Base-by-base conservation (phyloP, 2,329 filamentous ascomycete genomes). In the Hypoxylon sp. region DNA sequence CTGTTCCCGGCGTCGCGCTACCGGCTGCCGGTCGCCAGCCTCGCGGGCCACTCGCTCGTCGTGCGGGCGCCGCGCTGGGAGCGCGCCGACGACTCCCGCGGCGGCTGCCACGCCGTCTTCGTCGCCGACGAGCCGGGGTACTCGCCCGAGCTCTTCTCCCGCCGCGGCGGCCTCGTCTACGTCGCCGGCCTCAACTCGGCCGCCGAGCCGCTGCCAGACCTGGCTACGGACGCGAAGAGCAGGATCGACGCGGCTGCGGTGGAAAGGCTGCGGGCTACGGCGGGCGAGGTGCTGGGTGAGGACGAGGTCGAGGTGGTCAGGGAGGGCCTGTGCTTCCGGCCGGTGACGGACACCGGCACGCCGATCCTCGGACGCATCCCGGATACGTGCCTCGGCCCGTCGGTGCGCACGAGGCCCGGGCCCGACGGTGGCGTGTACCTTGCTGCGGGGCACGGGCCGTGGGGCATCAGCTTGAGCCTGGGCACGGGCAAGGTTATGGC, bases 11-110 rank as follows among this genome's bases (percentile, higher is more conserved):
- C 72, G 0, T 81, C 87, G 1, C 68, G 67, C 2, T 67, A 81
- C 1, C 71, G 76, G 9, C 74, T 92, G 18, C 83, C 86, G 0
- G 77, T 92, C 37, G 76, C 78, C 2, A 80, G 84, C 15, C 76
- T 92, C 4, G 88, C 88, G 0, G 91, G 90, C 0, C 87, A 93
- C 73, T 91, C 88, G 15, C 74, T 94, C 7, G 82, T 92, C 2
- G 73, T 93, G 3, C 82, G 78, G 55, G 85, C 84, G 4, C 84
- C 87, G 1, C 77, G 80, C 45, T 84, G 80, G 3, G 70, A 76
- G 10, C 48, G n/a, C n/a, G n/a, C n/a, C n/a, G n/a, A 80, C n/a
- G 78, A 81, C 48, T 67, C 67, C 1, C 65, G 75, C 26, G 76
- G 78, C 2, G 76, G 78, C 2, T 89, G 85, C 69, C 87, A 92